Evolutionary conservation across 2,329 filamentous ascomycete genomes (phyloP).

Genomic region (Xylaria sp.): DNA sequence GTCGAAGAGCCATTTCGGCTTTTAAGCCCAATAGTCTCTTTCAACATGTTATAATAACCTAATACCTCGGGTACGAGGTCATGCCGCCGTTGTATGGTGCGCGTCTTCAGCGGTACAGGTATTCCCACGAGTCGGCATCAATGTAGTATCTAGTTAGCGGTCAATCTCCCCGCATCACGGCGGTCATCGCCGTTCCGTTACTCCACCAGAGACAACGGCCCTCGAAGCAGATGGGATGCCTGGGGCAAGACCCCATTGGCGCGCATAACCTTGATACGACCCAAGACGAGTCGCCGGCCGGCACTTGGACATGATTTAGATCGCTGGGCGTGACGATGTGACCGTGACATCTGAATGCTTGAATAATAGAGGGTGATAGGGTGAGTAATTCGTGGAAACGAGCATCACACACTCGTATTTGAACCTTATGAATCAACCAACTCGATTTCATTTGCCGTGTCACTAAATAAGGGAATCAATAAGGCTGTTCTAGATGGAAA

Average conservation of each 20-base stretch:
- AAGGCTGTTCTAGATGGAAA: background rate
- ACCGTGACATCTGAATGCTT: conserved; percentile 11
- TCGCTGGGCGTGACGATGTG: conserved; percentile 10
- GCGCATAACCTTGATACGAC: conserved; percentile 24
- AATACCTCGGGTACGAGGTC: background rate
- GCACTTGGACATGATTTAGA: conserved; percentile 5
- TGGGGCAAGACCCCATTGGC: conserved; percentile 12
- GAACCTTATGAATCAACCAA: background rate
- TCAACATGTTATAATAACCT: background rate
- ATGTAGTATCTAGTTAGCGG: background rate
- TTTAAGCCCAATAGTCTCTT: background rate
- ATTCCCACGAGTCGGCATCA: conserved; percentile 29
- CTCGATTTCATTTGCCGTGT: background rate
- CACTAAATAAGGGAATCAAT: background rate
- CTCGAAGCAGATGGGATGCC: background rate
- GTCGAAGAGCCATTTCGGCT: background rate
- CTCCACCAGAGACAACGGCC: conserved; percentile 9
- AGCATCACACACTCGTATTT: background rate
- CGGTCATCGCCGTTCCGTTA: conserved; percentile 12
- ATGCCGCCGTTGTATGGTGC: background rate
- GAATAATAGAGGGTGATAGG: too few species aligned
- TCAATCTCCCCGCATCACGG: conserved; percentile 24
- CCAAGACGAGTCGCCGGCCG: conserved; percentile 8
- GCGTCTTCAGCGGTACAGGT: conserved; percentile 5
- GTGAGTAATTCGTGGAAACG: conserved; percentile 20